Evolutionary conservation across 495 filamentous ascomycete genomes (phyloP).

Genomic region (Aspergillus cristatus): DNA sequence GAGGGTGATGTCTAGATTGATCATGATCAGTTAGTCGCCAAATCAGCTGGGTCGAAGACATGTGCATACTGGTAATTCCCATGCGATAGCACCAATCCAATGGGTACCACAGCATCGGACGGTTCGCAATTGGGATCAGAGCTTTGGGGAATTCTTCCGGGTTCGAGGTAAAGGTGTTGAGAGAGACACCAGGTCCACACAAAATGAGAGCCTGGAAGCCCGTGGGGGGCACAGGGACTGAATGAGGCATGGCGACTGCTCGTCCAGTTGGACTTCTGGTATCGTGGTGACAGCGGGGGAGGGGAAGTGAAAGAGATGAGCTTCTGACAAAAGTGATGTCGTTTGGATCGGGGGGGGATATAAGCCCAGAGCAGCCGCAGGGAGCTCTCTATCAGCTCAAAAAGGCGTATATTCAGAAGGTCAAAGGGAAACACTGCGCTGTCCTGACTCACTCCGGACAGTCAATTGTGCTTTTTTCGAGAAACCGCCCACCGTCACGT

Average conservation of each 20-base stretch:
- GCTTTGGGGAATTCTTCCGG: constrained; percentile 87
- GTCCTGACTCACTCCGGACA: not conserved
- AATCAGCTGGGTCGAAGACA: not conserved
- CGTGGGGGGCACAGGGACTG: constrained; percentile 51
- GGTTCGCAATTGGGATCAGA: constrained; percentile 83
- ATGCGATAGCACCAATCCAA: constrained; percentile 84
- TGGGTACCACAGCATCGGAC: constrained; percentile 93
- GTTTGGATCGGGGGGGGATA: no score
- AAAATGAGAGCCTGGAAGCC: constrained; percentile 92
- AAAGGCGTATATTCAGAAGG: no score
- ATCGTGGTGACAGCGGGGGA: no score
- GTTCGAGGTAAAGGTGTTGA: constrained; percentile 85
- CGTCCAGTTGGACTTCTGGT: no score
- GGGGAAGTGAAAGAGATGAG: no score
- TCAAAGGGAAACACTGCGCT: no score
- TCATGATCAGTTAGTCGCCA: constrained; percentile 1
- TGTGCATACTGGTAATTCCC: constrained; percentile 62
- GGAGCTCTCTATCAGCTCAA: no score
- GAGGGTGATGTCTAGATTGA: constrained; percentile 61
- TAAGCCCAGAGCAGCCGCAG: no score
- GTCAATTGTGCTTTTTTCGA: not conserved
- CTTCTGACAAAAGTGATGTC: no score
- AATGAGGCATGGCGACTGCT: constrained; percentile 9
- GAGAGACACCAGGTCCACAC: constrained; percentile 81
- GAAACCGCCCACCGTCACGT: not conserved